A percentile compares a stretch with the other conserved stretches of the same genome.
These are phyloP conservation scores for Mortierella sp. DNA, from an alignment of 371 early-diverging fungal species.

Conservation along the genomic window DNA sequence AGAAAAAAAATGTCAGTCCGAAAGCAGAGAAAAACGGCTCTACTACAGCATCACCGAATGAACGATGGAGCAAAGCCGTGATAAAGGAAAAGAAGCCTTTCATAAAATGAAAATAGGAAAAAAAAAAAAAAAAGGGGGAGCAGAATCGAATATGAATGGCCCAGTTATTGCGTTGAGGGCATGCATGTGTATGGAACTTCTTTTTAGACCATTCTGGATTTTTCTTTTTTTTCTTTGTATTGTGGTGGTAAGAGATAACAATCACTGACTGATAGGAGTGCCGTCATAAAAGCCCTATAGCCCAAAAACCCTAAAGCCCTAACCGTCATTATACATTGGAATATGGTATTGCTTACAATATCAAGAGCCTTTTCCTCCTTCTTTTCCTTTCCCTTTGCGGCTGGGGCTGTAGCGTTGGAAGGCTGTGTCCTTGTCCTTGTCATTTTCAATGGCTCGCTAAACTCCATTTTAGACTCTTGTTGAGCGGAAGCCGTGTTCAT, in stretches of 20 bases:
- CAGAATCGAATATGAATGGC: constrained; percentile 4
- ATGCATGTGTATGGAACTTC: background rate
- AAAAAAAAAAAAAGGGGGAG: background rate
- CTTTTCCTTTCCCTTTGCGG: constrained; percentile 22
- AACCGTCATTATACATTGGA: too few relatives aligned
- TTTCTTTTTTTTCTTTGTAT: too few relatives aligned
- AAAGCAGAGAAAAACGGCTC: constrained; percentile 37
- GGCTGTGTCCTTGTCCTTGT: constrained; percentile 38
- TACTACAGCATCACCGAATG: too few relatives aligned
- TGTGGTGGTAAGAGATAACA: background rate
- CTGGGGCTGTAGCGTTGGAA: background rate
- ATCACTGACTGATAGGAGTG: too few relatives aligned
- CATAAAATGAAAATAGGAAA: too few relatives aligned
- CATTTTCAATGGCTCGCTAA: constrained; percentile 43
- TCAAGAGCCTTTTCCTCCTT: constrained; percentile 44
- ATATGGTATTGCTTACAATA: constrained; percentile 39
- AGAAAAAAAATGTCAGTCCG: background rate
- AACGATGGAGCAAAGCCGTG: background rate
- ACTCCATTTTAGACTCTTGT: constrained; percentile 29
- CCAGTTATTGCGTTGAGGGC: background rate
- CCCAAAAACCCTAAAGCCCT: too few relatives aligned
- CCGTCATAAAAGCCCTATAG: background rate
- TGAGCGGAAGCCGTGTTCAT: constrained; percentile 35
- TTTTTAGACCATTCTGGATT: too few relatives aligned
- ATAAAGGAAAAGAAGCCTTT: background rate